These are phyloP conservation scores for Solanum appendiculatum DNA, from an alignment of 257 asterid genomes.

Conservation along the genomic window DNA sequence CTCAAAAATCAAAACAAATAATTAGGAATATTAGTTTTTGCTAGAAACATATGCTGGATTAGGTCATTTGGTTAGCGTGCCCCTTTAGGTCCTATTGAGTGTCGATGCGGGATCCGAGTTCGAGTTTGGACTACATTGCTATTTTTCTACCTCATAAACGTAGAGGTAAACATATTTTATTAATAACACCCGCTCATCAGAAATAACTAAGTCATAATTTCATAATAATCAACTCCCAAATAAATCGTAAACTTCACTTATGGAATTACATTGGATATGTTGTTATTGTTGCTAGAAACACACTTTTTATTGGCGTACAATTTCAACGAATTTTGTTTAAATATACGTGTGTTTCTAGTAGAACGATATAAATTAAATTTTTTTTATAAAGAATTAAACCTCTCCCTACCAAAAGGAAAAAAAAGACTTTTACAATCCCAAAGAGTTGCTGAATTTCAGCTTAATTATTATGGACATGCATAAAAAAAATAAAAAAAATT, in stretches of 20 bases:
- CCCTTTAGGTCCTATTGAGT: too few species aligned
- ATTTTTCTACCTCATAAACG: background rate
- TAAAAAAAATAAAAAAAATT: background rate
- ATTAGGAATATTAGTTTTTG: background rate
- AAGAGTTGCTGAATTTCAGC: background rate
- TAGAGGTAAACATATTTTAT: background rate
- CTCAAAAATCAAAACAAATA: background rate
- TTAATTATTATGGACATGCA: background rate
- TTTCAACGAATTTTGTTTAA: background rate
- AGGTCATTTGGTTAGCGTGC: background rate
- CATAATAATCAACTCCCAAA: background rate
- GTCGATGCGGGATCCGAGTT: background rate
- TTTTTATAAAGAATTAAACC: background rate
- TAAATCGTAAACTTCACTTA: rapidly evolving
- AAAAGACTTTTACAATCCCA: background rate
- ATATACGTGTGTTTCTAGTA: background rate
- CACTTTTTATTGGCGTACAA: background rate
- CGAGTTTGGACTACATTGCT: too few species aligned
- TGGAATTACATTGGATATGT: background rate
- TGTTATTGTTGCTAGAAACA: background rate
- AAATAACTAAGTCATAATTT: background rate
- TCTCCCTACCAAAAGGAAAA: background rate
- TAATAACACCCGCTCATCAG: too few species aligned
- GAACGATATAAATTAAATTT: background rate
- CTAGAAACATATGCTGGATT: background rate